Conservation (phyloP, 2,329 filamentous ascomycete species). For the Mycosphaerelloides madeirae region DNA sequence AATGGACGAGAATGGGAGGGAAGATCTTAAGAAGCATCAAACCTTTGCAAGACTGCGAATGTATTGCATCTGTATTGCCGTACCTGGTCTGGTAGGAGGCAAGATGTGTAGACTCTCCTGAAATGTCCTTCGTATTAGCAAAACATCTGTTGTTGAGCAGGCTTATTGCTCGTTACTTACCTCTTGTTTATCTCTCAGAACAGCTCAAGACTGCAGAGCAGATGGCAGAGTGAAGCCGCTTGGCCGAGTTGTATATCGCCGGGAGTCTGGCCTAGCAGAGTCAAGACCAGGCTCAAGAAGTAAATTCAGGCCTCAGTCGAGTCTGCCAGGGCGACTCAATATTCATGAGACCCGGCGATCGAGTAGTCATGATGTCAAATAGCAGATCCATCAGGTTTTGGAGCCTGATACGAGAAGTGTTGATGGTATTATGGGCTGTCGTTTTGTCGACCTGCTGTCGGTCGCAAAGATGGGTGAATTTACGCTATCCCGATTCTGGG, state of each 20-base stretch:
- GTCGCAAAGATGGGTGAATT: background rate
- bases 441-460: background rate
- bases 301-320: slow-evolving; percentile 13
- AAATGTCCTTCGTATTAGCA: background rate
- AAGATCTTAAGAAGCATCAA: background rate
- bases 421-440: slow-evolving; percentile 6
- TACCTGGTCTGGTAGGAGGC: too few species aligned
- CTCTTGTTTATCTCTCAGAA: too few species aligned
- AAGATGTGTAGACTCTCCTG: too few species aligned
- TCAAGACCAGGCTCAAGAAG: slow-evolving; percentile 8
- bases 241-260: background rate
- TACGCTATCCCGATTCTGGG: background rate
- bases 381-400: slow-evolving; percentile 11
- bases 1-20: background rate
- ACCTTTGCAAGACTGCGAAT: background rate
- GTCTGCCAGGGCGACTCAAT: slow-evolving; percentile 17
- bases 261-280: slow-evolving; percentile 3
- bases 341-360: slow-evolving; percentile 12
- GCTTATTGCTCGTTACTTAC: background rate
- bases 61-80: too few species aligned
- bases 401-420: slow-evolving; percentile 8
- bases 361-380: slow-evolving; percentile 5
- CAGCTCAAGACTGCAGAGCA: background rate
- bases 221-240: background rate
- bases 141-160: background rate